A percentile compares a stretch with the other conserved stretches of the same genome.
These are phyloP conservation scores for Infundibulicybe gibba DNA, from an alignment of 768 basidiomycete genomes.

Conservation along the genomic window DNA sequence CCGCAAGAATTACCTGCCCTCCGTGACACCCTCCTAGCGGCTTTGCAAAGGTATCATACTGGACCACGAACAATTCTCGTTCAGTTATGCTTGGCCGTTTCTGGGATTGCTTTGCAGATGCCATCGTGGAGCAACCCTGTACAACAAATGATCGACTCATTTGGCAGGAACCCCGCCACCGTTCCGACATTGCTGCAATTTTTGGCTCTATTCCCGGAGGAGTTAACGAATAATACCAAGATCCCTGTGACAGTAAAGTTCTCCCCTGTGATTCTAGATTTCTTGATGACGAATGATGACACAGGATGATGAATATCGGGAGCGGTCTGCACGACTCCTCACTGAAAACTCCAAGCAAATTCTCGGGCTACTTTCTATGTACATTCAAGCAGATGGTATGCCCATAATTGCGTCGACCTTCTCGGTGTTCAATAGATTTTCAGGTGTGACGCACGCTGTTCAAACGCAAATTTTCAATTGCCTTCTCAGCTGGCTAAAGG, in stretches of 20 bases:
- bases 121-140: constrained; percentile 83
- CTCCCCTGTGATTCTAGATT: too few relatives aligned
- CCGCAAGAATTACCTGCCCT: constrained; percentile 68
- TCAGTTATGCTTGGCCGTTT: constrained; percentile 86
- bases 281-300: too few relatives aligned
- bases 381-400: constrained; percentile 84
- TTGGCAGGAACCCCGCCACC: constrained; percentile 80
- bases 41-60: constrained; percentile 64
- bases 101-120: constrained; percentile 88
- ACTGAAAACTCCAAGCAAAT: constrained; percentile 69
- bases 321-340: constrained; percentile 57
- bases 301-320: constrained; percentile 75
- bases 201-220: constrained; percentile 88
- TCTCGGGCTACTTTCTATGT: constrained; percentile 78
- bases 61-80: constrained; percentile 84
- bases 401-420: constrained; percentile 1
- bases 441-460: constrained; percentile 79
- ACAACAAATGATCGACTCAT: constrained; percentile 74
- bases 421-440: not conserved
- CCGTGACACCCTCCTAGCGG: constrained; percentile 81
- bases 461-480: constrained; percentile 83
- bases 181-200: constrained; percentile 88
- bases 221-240: constrained; percentile 76
- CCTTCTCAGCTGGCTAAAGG: constrained; percentile 81
- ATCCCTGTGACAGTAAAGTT: constrained; percentile 81